These are phyloP conservation scores for Xylaria telfairii DNA, from an alignment of 495 filamentous ascomycete genomes.

Conservation along the genomic window DNA sequence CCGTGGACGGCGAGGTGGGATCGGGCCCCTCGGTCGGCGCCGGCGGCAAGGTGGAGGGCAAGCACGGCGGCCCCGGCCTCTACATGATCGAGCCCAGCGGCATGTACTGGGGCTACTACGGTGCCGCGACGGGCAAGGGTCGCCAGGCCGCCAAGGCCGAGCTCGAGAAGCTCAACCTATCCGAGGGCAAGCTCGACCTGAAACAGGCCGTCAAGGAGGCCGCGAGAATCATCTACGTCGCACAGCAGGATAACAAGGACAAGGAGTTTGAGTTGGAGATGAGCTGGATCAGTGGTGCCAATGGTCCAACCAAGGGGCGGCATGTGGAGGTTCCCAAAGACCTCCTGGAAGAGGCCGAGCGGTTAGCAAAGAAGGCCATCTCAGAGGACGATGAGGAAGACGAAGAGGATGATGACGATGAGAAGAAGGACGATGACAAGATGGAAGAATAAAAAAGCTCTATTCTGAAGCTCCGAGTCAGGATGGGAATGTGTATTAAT, in stretches of 20 bases:
- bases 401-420: constrained; percentile 48
- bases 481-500: constrained; percentile 21
- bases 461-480: background rate
- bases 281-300: constrained; percentile 88
- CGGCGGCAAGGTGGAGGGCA: constrained; percentile 77
- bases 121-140: constrained; percentile 95
- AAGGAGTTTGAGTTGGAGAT: constrained; percentile 99
- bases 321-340: constrained; percentile 92
- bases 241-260: constrained; percentile 95
- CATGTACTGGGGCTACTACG: constrained; percentile 98
- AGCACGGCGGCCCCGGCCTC: constrained; percentile 85
- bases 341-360: constrained; percentile 88
- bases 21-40: constrained; percentile 75
- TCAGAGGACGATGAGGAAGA: constrained; percentile 80
- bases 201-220: constrained; percentile 93
- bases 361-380: constrained; percentile 77
- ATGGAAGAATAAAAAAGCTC: constrained; percentile 70
- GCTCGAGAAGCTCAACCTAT: constrained; percentile 95
- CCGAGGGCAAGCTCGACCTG: constrained; percentile 73
- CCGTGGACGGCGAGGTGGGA: constrained; percentile 88
- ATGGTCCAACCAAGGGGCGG: constrained; percentile 86
- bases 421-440: constrained; percentile 63
- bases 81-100: constrained; percentile 99
- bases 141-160: constrained; percentile 96
- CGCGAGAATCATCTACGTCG: constrained; percentile 92